A percentile compares a stretch with the other conserved stretches of the same genome.
phyloP scores from a whole-genome alignment of 2,329 filamentous ascomycete genomes.

The Thelonectria discophora region DNA sequence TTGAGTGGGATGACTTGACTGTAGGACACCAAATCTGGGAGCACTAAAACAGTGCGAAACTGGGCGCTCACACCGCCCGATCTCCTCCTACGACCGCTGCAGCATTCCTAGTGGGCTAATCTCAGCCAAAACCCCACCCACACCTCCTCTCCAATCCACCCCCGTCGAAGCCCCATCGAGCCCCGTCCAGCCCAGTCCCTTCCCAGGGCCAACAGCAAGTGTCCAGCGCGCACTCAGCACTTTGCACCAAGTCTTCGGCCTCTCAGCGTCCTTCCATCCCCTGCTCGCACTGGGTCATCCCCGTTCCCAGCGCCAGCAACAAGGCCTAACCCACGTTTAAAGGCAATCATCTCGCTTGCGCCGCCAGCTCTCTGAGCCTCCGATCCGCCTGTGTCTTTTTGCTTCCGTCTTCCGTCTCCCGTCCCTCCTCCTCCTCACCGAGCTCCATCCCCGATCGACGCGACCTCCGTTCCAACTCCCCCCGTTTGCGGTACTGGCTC shows the following conservation, averaged over 20 bases:
- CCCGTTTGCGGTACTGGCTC: conserved; percentile 30
- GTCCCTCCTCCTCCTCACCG: conserved; percentile 42
- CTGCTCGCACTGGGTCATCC: conserved; percentile 43
- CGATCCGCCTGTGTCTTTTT: conserved; percentile 49
- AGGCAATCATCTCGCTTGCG: conserved; percentile 64
- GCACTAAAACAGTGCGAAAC: conserved; percentile 19
- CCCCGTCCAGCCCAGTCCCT: conserved; percentile 25
- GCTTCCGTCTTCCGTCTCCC: conserved; percentile 34
- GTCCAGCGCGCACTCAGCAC: conserved; percentile 15
- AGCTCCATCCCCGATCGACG: conserved; percentile 43
- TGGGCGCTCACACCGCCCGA: conserved; percentile 17
- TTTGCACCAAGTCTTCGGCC: conserved; percentile 30
- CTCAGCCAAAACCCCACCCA: conserved; percentile 54
- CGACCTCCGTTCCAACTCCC: conserved; percentile 38
- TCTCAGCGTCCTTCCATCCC: conserved; percentile 30
- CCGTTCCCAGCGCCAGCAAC: conserved; percentile 46
- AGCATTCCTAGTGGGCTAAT: conserved; percentile 50
- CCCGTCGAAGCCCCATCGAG: conserved; percentile 31
- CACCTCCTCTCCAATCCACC: conserved; percentile 46
- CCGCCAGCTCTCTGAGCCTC: conserved; percentile 58
- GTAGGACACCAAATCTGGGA: no score
- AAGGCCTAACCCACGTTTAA: conserved; percentile 52
- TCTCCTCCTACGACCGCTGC: conserved; percentile 41
- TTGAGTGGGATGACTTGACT: no score
- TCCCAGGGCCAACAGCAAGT: conserved; percentile 25